Evolutionary conservation across 257 asterid species (phyloP), one percentile per base, ranked within the genome.

Genomic region (Gardenia jasminoides): DNA sequence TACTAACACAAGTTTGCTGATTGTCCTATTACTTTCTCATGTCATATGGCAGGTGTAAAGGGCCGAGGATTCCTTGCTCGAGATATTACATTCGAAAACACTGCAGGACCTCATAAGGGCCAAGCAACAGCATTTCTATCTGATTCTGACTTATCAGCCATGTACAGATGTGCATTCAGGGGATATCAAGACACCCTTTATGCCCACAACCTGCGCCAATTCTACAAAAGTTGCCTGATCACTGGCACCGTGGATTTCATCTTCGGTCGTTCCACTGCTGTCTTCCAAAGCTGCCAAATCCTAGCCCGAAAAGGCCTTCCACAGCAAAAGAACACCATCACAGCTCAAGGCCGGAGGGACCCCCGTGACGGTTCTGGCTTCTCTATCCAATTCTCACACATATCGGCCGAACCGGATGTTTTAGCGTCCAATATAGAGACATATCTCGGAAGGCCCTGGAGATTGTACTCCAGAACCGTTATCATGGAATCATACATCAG

Each of bases 101-200:
- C 96, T 7, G 91, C 96, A 0, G 96, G 96, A 16, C 94, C 97
- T 0, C 81, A 82, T 17, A 90, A 87, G 86, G 84, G 83, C 74
- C 97, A 92, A 62, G 96, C 97, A 3, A 96, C 90, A 1, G 94
- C 97, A 6, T 89, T 87, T 79, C 84, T 90, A 0, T 87, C 92
- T 1, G 91, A 89, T 39, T 84, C 97, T 0, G 97, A 92, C 81
- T 80, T 83, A 0, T 87, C 97, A 2, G 91, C 85, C 13, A 20
- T 92, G 7, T 84, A 84, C 81, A 89, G 88, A 7, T 90, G 96
- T 43, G 83, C 86, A 69, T 36, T 92, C 7, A 81, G 59, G 12
- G 96, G 96, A 11, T 92, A 85, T 86, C 97, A 92, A 75, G 97
- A 92, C 81, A 87, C 97, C 0, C 70, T 92, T 39, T 92, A 92